These are phyloP conservation scores for Lumnitzera racemosa DNA, from an alignment of 345 rosid species.

Conservation along the genomic window DNA sequence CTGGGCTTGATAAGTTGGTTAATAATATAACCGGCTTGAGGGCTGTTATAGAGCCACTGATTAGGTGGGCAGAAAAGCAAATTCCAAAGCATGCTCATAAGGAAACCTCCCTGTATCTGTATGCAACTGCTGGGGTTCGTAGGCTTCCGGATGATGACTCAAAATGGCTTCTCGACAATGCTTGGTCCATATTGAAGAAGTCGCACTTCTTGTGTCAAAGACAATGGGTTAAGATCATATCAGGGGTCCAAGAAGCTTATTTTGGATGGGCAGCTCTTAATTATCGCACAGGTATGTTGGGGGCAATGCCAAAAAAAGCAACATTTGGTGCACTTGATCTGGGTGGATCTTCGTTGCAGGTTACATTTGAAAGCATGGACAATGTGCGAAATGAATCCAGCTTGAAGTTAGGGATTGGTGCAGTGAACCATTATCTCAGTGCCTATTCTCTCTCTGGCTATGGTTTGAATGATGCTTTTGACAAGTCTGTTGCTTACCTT, in stretches of 20 bases:
- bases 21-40: constrained; percentile 68
- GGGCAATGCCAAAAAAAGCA: constrained; percentile 53
- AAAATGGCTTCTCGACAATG: constrained; percentile 81
- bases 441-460: constrained; percentile 97
- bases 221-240: constrained; percentile 80
- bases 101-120: constrained; percentile 79
- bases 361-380: constrained; percentile 80
- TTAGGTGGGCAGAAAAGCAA: constrained; percentile 87
- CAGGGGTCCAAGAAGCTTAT: constrained; percentile 94
- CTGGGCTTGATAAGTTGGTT: constrained; percentile 83
- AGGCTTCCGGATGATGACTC: constrained; percentile 75
- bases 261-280: constrained; percentile 96
- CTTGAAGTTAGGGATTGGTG: constrained; percentile 71
- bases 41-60: constrained; percentile 72
- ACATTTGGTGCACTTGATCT: constrained; percentile 97
- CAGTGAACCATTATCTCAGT: constrained; percentile 70
- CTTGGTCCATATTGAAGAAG: constrained; percentile 72
- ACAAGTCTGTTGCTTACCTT: constrained; percentile 66
- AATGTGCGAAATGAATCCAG: constrained; percentile 45
- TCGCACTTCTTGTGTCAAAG: constrained; percentile 68
- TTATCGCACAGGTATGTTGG: constrained; percentile 60
- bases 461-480: constrained; percentile 98
- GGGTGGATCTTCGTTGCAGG: constrained; percentile 98
- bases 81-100: constrained; percentile 76
- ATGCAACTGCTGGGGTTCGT: constrained; percentile 95